Base-by-base conservation (phyloP, 306 rosid species). In the Quercus engelmannii region DNA sequence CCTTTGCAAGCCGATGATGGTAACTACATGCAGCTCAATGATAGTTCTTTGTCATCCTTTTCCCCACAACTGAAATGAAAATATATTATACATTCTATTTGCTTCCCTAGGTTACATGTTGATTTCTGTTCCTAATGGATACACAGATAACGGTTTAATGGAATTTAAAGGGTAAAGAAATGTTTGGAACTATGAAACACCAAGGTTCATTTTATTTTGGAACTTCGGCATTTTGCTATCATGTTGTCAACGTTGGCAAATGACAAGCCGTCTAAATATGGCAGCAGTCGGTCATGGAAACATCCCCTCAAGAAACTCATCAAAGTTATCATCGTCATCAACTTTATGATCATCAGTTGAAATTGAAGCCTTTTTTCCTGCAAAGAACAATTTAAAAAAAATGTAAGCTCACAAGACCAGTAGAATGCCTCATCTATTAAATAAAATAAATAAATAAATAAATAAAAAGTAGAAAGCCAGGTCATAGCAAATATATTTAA, bases 221-320 rank as follows among this genome's bases (percentile, higher is more conserved):
- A 49, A 49, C 54, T 49, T 49, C 5, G 3, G 54, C 54, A 49
- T 12, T 12, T 49, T 49, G 5, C 54, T 49, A 49, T 49, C 54
- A 49, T 49, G 54, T 49, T 12, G 54, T 49, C 54, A 49, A 12
- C 3, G 15, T 12, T 12, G 15, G 14, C 17, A 41, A 41, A 8
- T 2, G 0, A 41, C 46, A 8, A 41, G 46, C 11, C 6, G 20
- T 41, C 43, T 3, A 7, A 23, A 52, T 35, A 7, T 9, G 55
- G 56, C 59, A 3, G 70, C 73, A 28, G 31, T 41, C 49, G 57
- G 19, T 43, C 87, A 94, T 59, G 91, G 98, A 85, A 94, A 94
- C 97, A 94, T 91, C 74, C 92, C 98, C 90, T 89, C 90, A 13
- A 92, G 94, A 88, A 78, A 92, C 81, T 92, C 96, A 4, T 91